phyloP scores from a whole-genome alignment of 2,329 filamentous ascomycete species.

The Didymella pinodella region DNA sequence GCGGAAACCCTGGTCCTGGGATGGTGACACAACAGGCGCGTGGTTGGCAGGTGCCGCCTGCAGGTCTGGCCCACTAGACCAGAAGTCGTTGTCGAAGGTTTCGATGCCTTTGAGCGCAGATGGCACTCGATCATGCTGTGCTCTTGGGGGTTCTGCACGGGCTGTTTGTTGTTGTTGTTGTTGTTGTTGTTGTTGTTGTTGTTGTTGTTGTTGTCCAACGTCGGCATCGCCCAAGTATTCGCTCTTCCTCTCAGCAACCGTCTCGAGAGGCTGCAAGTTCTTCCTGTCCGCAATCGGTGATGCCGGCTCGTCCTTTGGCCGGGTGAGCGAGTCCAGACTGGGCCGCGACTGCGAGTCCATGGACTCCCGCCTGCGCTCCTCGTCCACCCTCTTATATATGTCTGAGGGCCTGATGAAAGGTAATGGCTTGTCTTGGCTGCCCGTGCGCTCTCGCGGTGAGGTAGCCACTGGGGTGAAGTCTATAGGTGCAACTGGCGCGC shows the following conservation, averaged over 20 bases:
- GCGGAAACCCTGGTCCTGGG: slow-evolving; percentile 42
- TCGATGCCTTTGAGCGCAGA: slow-evolving; percentile 33
- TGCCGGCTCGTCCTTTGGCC: slow-evolving; percentile 31
- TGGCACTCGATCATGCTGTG: slow-evolving; percentile 17
- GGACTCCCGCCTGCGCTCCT: slow-evolving; percentile 68
- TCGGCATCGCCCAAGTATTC: slow-evolving; percentile 62
- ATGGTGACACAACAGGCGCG: slow-evolving; percentile 26
- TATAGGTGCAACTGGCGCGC: slow-evolving; percentile 25
- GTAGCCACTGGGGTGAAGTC: slow-evolving; percentile 24
- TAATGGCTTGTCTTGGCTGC: slow-evolving; percentile 59
- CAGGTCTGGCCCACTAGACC: slow-evolving; percentile 28
- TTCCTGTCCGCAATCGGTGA: slow-evolving; percentile 33
- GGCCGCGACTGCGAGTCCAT: slow-evolving; percentile 64
- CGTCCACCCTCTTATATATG: slow-evolving; percentile 75
- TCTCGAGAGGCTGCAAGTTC: slow-evolving; percentile 53
- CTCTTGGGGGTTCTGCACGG: slow-evolving; percentile 14
- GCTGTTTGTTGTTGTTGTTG: slow-evolving; percentile 20
- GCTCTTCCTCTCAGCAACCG: slow-evolving; percentile 66
- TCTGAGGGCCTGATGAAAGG: slow-evolving; percentile 78
- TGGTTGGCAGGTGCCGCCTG: slow-evolving; percentile 22
- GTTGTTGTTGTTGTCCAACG: slow-evolving; percentile 21
- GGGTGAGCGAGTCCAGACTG: slow-evolving; percentile 62
- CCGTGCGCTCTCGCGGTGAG: slow-evolving; percentile 39
- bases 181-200: slow-evolving; percentile 21
- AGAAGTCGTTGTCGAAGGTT: slow-evolving; percentile 42